Evolutionary conservation across 1,139 yeast species (phyloP).

Genomic region (Taphrina deformans): DNA sequence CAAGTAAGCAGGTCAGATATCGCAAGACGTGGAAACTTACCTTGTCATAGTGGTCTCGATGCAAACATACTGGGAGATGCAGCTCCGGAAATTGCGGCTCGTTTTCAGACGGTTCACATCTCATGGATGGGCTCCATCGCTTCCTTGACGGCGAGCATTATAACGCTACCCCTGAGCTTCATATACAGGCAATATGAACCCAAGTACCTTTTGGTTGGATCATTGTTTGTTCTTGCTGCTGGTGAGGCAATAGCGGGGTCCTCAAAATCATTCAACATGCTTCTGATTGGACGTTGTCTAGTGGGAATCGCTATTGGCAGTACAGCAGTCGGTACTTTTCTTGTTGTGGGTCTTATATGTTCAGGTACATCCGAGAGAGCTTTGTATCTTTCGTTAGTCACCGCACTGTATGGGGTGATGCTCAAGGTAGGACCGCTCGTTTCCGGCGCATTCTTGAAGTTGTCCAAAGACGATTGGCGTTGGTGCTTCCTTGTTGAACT

Average conservation of each 20-base stretch:
- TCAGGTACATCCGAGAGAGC: not conserved
- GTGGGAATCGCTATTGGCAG: conserved; percentile 10
- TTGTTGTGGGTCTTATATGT: conserved; percentile 9
- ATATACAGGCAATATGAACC: not conserved
- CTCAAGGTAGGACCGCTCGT: conserved; percentile 20
- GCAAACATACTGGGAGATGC: conserved; percentile 17
- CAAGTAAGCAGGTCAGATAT: not conserved
- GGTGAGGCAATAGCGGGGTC: conserved; percentile 15
- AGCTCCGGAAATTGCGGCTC: conserved; percentile 7
- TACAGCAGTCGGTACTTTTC: not conserved
- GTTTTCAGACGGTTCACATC: not conserved
- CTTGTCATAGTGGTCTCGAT: conserved; percentile 7
- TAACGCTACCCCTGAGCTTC: not conserved
- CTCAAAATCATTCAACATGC: not conserved
- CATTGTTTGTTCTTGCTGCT: not conserved
- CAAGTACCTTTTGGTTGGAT: not conserved
- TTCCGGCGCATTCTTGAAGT: conserved; percentile 9
- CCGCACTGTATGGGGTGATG: conserved; percentile 1
- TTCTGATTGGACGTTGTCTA: conserved; percentile 8
- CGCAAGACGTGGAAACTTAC: not conserved
- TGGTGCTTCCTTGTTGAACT: conserved; percentile 5
- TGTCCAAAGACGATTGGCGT: not conserved
- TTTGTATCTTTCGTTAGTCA: not conserved
- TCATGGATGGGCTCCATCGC: conserved; percentile 12
- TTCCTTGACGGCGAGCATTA: not conserved